phyloP scores from a whole-genome alignment of 768 basidiomycete species.

The Tulasnella sp. region DNA sequence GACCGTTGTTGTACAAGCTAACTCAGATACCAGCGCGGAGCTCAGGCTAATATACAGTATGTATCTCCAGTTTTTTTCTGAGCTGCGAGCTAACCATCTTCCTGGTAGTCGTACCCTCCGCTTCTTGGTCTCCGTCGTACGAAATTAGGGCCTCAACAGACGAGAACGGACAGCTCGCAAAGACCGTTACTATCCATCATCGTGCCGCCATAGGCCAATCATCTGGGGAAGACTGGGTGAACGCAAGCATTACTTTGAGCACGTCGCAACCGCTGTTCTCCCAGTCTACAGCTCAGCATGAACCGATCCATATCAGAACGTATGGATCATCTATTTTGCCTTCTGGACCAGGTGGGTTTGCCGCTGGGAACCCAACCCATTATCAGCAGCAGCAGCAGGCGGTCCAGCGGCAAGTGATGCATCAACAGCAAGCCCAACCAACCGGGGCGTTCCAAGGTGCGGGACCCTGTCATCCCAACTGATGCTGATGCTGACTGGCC shows the following conservation, averaged over 20 bases:
- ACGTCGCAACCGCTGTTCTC: constrained; percentile 31
- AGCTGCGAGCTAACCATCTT: constrained; percentile 3
- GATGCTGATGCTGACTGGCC: too few species aligned
- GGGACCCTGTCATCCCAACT: too few species aligned
- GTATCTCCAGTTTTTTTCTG: constrained; percentile 44
- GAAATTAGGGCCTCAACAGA: constrained; percentile 42
- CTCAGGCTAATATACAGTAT: constrained; percentile 42
- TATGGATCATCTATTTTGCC: not conserved
- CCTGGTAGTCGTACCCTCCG: constrained; percentile 35
- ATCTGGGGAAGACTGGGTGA: constrained; percentile 51
- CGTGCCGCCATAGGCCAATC: constrained; percentile 40
- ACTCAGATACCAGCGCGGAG: constrained; percentile 28
- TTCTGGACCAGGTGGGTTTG: constrained; percentile 2
- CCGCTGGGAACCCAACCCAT: constrained; percentile 20
- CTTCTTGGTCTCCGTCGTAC: constrained; percentile 42
- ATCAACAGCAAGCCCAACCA: not conserved
- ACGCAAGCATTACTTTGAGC: constrained; percentile 39
- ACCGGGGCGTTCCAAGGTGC: too few species aligned
- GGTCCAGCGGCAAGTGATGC: not conserved
- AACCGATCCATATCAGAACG: not conserved
- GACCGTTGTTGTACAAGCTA: constrained; percentile 33
- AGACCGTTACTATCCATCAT: constrained; percentile 40
- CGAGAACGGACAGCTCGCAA: constrained; percentile 33
- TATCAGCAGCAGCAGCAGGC: not conserved
- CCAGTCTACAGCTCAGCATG: not conserved